These are phyloP conservation scores for Euptelea pleiosperma DNA, from an alignment of 164 flowering plant genomes.

Conservation along the genomic window DNA sequence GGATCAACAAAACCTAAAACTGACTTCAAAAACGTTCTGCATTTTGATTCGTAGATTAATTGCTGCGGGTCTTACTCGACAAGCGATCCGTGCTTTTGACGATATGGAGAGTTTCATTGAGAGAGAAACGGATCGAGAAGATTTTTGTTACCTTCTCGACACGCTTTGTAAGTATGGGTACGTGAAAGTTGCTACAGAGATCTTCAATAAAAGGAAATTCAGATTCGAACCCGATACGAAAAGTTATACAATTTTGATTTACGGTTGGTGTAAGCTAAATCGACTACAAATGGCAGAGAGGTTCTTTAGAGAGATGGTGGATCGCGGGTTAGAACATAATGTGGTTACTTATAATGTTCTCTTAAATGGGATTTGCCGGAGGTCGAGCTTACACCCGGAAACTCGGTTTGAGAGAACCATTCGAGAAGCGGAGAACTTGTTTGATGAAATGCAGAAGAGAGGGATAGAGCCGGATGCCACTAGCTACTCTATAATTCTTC, in stretches of 20 bases:
- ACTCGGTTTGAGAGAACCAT: conserved; percentile 61
- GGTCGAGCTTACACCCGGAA: conserved; percentile 80
- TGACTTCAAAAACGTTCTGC: conserved; percentile 45
- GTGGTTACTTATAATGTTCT: conserved; percentile 84
- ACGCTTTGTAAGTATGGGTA: conserved; percentile 85
- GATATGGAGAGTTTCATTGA: conserved; percentile 61
- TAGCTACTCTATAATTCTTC: conserved; percentile 79
- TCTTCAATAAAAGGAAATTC: conserved; percentile 54
- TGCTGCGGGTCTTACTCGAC: conserved; percentile 78
- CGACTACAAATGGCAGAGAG: conserved; percentile 58
- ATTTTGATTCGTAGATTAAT: conserved; percentile 61
- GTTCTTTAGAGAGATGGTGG: conserved; percentile 71
- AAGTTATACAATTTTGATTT: conserved; percentile 70
- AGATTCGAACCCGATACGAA: conserved; percentile 36
- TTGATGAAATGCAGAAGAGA: conserved; percentile 75
- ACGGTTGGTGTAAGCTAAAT: conserved; percentile 87
- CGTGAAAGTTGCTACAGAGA: conserved; percentile 68
- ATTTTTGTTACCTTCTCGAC: conserved; percentile 54
- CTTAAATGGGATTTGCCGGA: conserved; percentile 85
- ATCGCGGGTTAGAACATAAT: conserved; percentile 66
- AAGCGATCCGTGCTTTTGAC: conserved; percentile 75
- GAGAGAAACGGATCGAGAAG: conserved; percentile 18
- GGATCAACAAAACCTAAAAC: conserved; percentile 38
- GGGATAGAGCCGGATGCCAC: conserved; percentile 93
- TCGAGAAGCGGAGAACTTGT: conserved; percentile 63